These are phyloP conservation scores for Chlamydomonas eustigma DNA, from an alignment of 139 green algal species.

Conservation along the genomic window DNA sequence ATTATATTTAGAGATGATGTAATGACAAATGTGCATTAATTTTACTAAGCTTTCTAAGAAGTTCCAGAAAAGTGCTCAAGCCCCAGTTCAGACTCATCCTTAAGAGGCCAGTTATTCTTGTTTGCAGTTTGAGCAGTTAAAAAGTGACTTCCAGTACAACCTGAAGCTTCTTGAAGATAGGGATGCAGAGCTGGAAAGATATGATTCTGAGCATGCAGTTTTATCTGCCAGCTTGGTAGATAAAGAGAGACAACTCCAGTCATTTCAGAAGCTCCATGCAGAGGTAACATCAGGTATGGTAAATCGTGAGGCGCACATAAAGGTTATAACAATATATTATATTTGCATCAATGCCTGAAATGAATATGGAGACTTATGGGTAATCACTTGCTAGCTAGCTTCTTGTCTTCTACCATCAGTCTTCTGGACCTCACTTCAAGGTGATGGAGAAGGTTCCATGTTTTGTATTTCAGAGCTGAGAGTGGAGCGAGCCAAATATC, in stretches of 20 bases:
- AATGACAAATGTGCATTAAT: not conserved
- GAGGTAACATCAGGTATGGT: not conserved
- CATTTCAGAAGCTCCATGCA: not conserved
- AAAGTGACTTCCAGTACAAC: constrained; percentile 53
- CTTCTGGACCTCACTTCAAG: not conserved
- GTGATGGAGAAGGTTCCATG: not conserved
- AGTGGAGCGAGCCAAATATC: not conserved
- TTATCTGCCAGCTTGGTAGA: constrained; percentile 25
- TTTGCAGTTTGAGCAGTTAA: constrained; percentile 40
- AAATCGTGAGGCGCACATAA: no score
- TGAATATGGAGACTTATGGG: no score
- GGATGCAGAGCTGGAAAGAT: constrained; percentile 49
- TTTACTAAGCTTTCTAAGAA: not conserved
- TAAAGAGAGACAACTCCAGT: constrained; percentile 10
- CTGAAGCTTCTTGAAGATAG: constrained; percentile 47
- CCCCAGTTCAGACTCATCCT: not conserved
- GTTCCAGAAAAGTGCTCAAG: not conserved
- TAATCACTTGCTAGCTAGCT: no score
- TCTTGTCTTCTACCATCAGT: not conserved
- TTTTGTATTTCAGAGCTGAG: constrained; percentile 13
- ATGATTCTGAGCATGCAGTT: constrained; percentile 26
- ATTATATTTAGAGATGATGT: no score
- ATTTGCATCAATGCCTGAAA: no score
- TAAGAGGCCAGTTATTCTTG: not conserved
- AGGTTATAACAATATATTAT: no score